Percentiles rank a stretch among this genome's conserved stretches.
phyloP scores from a whole-genome alignment of 176 grass and related monocot species.

The Canna indica region DNA sequence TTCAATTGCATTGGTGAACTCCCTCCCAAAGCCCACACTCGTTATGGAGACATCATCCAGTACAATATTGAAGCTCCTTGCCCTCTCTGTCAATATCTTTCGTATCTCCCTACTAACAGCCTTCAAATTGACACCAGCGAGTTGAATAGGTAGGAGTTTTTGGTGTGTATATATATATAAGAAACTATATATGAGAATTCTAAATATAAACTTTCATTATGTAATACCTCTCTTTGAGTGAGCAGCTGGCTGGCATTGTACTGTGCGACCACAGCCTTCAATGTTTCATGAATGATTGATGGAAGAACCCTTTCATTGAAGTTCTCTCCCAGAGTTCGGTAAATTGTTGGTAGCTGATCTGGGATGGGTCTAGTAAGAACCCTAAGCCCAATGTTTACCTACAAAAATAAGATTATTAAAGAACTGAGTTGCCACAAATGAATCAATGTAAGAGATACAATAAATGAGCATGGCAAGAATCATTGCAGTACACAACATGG shows the following conservation, averaged over 20 bases:
- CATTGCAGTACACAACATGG: background rate
- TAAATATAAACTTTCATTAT: background rate
- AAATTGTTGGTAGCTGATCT: conserved; percentile 64
- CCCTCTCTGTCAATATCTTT: conserved; percentile 92
- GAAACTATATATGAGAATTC: background rate
- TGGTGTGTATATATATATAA: background rate
- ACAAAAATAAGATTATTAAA: background rate
- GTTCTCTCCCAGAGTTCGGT: conserved; percentile 70
- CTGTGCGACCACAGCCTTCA: conserved; percentile 91
- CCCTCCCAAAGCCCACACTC: conserved; percentile 81
- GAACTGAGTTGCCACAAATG: background rate
- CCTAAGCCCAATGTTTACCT: conserved; percentile 83
- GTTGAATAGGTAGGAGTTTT: background rate
- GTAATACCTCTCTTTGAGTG: conserved; percentile 78
- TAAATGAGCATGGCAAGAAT: background rate
- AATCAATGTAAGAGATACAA: background rate
- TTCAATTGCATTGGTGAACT: conserved; percentile 96
- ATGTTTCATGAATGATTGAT: conserved; percentile 91
- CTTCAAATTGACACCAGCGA: conserved; percentile 30
- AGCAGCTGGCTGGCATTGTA: conserved; percentile 98
- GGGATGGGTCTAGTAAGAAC: conserved; percentile 70
- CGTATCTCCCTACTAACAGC: conserved; percentile 95
- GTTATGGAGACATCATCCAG: conserved; percentile 99
- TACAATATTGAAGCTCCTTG: conserved; percentile 81
- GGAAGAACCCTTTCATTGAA: conserved; percentile 86